Base-by-base conservation (phyloP, 352 stramenopile genomes). In the Pilasporangium apinafurcum region DNA sequence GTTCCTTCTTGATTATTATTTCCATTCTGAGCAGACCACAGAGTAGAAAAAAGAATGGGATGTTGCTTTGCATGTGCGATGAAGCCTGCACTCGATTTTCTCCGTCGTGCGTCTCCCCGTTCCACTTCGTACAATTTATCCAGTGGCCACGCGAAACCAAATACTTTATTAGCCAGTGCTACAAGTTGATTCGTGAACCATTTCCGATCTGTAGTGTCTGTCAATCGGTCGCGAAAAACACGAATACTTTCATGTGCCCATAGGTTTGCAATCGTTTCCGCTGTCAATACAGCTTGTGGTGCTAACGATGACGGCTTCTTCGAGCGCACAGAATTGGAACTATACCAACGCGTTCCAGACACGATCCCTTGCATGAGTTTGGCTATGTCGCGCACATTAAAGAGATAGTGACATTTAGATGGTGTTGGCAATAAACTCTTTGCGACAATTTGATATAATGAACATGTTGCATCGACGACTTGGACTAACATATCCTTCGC, bases 161-260 rank as follows among this genome's bases (percentile, higher is more conserved):
- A 88, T 0, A 52, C 40, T 26, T 58, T 48, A 16, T 86, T 86
- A 2, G 73, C 55, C 8, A 96, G 54, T 27, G 65, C 39, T 3
- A 95, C 56, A 1, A 96, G 64, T 22, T 92, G 65, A 18, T 92
- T 65, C 0, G 83, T 87, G 44, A 98, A 86, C 82, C 86, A 96
- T 20, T 53, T 39, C 48, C 95, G 83, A 42, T 98, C 92, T 3
- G 43, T 46, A 3, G 62, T 65, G 13, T 87, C 86, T 28, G 92
- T 80, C 3, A 98, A 52, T 7, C 92, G 87, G 50, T 98, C 92
- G 14, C 93, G 85, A 42, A 98, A 98, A 2, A 98, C 90, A 2
- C 92, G 66, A 46, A 90, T 75, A 25, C 58, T 77, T 49, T 98
- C 92, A 43, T 98, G 89, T 17, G 85, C 70, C 85, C 91, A 98